Conservation (phyloP, 805 yeast genomes). For the Wickerhamiella brachini region DNA sequence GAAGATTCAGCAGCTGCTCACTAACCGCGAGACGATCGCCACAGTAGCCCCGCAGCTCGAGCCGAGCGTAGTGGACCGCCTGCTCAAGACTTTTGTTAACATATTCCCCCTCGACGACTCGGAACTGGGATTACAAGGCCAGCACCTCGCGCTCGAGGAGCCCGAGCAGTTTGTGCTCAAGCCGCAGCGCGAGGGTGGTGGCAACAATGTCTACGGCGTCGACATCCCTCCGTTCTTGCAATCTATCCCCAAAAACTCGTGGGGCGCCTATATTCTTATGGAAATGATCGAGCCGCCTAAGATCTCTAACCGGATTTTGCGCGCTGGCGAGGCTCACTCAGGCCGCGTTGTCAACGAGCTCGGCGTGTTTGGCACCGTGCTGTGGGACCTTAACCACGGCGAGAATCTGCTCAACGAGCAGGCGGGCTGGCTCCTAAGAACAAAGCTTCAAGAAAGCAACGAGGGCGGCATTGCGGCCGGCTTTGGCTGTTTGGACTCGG, state of each 20-base stretch:
- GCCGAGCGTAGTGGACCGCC: constrained; percentile 17
- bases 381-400: constrained; percentile 56
- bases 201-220: constrained; percentile 79
- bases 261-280: constrained; percentile 91
- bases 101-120: constrained; percentile 78
- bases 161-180: constrained; percentile 74
- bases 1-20: constrained; percentile 81
- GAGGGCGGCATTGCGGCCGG: constrained; percentile 99
- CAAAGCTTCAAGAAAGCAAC: constrained; percentile 73
- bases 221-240: constrained; percentile 67
- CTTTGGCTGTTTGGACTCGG: constrained; percentile 82
- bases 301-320: constrained; percentile 51
- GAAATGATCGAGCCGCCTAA: constrained; percentile 75
- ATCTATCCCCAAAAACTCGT: constrained; percentile 46
- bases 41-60: constrained; percentile 32
- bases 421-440: constrained; percentile 78
- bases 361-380: constrained; percentile 75
- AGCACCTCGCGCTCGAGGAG: constrained; percentile 45
- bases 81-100: constrained; percentile 57
- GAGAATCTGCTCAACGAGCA: constrained; percentile 46
- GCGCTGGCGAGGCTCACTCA: constrained; percentile 45
- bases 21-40: constrained; percentile 36
- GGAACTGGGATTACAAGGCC: constrained; percentile 43
- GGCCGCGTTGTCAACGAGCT: constrained; percentile 80
- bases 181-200: constrained; percentile 99